A percentile compares a stretch with the other conserved stretches of the same genome.
Evolutionary conservation across 768 basidiomycete species (phyloP).

Genomic region (Neoboletus magnificus): DNA sequence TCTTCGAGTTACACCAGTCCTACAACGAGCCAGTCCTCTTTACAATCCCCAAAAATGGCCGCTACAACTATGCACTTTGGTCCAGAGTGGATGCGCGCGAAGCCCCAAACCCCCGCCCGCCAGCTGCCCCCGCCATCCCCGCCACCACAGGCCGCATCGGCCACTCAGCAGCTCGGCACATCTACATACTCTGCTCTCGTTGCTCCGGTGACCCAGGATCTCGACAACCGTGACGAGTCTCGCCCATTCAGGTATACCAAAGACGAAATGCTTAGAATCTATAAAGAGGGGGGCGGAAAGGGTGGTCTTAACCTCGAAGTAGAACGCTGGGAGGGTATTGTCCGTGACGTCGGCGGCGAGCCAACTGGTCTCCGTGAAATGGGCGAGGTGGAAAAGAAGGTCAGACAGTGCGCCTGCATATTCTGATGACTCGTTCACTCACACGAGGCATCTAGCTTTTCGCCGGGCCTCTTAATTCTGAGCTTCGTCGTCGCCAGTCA

Average conservation of each 20-base stretch:
- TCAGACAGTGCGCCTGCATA: constrained; percentile 32
- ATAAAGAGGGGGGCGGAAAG: constrained; percentile 72
- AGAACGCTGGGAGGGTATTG: constrained; percentile 86
- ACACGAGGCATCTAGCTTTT: constrained; percentile 59
- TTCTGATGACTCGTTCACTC: constrained; percentile 21
- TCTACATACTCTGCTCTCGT: constrained; percentile 68
- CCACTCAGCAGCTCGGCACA: constrained; percentile 53
- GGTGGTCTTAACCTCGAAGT: constrained; percentile 80
- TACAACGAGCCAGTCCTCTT: constrained; percentile 1
- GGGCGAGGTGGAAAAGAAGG: constrained; percentile 86
- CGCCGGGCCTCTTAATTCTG: constrained; percentile 76
- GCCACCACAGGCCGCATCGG: constrained; percentile 43
- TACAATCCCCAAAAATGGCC: constrained; percentile 39
- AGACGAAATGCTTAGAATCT: constrained; percentile 81
- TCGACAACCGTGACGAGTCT: constrained; percentile 57
- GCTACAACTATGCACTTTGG: constrained; percentile 84
- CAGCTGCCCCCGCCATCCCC: constrained; percentile 58
- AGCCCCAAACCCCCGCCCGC: constrained; percentile 55
- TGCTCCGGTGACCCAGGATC: constrained; percentile 41
- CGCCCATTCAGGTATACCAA: constrained; percentile 87
- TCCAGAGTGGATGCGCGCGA: constrained; percentile 90
- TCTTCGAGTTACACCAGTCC: constrained; percentile 13
- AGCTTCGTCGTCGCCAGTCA: constrained; percentile 82
- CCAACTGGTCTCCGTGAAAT: constrained; percentile 78
- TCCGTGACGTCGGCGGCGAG: constrained; percentile 68